A percentile compares a stretch with the other conserved stretches of the same genome.
Conservation (phyloP, 257 asterid genomes). For the Solanum medicagineum region DNA sequence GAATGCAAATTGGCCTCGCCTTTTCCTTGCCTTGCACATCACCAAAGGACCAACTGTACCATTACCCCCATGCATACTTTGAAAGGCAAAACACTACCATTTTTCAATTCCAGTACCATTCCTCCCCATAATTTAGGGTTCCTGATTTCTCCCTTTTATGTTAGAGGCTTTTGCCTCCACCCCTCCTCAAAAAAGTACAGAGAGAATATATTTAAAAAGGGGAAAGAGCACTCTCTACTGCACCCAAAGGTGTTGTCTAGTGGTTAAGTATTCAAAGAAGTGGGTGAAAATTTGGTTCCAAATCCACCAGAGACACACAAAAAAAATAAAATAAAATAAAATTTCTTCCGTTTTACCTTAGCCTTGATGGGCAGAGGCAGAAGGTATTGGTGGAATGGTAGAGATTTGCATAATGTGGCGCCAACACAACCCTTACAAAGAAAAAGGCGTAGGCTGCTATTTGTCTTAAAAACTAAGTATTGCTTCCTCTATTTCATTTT, state of each 20-base stretch:
- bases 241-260: not conserved
- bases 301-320: not conserved
- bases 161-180: not conserved
- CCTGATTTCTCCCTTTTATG: not conserved
- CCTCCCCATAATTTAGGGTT: not conserved
- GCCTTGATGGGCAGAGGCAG: not conserved
- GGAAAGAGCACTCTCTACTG: not conserved
- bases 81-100: not conserved
- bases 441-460: not conserved
- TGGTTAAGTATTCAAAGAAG: not conserved
- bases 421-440: not conserved
- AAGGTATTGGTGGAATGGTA: not conserved
- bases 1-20: not conserved
- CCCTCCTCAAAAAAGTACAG: not conserved
- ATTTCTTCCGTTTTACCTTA: not conserved
- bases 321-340: too few relatives aligned
- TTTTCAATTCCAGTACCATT: not conserved
- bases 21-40: not conserved
- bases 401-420: not conserved
- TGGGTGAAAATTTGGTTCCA: not conserved
- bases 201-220: not conserved
- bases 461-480: not conserved
- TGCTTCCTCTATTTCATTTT: not conserved
- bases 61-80: not conserved
- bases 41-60: not conserved